Evolutionary conservation across 768 basidiomycete genomes (phyloP).

Genomic region (Pleurotus platypus): DNA sequence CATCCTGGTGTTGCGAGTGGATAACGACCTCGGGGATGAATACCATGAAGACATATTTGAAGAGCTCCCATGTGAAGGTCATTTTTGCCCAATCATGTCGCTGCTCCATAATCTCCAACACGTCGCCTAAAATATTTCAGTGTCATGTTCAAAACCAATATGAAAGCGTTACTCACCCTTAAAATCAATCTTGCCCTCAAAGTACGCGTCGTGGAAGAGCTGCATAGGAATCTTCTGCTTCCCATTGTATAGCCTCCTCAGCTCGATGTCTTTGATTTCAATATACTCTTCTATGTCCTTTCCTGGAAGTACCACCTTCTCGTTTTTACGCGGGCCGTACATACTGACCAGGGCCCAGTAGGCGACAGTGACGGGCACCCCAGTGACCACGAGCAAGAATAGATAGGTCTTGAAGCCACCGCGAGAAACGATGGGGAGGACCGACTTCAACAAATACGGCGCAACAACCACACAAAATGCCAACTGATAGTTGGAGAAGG

Average conservation of each 20-base stretch:
- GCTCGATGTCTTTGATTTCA: slow-evolving; percentile 78
- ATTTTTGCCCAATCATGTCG: slow-evolving; percentile 96
- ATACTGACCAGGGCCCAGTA: slow-evolving; percentile 91
- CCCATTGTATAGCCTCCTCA: slow-evolving; percentile 76
- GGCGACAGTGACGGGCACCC: slow-evolving; percentile 70
- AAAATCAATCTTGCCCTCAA: slow-evolving; percentile 93
- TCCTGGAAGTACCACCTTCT: slow-evolving; percentile 81
- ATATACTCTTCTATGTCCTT: slow-evolving; percentile 89
- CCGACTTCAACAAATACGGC: slow-evolving; percentile 80
- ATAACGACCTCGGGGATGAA: slow-evolving; percentile 92
- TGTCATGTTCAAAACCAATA: slow-evolving; percentile 3
- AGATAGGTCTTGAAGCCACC: slow-evolving; percentile 85
- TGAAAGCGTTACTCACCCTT: slow-evolving; percentile 58
- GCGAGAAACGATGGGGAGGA: slow-evolving; percentile 78
- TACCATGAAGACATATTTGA: slow-evolving; percentile 87
- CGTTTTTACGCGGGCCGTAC: slow-evolving; percentile 78
- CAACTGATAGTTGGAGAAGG: slow-evolving; percentile 80
- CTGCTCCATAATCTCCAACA: slow-evolving; percentile 89
- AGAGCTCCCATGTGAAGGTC: slow-evolving; percentile 84
- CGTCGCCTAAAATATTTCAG: slow-evolving; percentile 59
- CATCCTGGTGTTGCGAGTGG: slow-evolving; percentile 89
- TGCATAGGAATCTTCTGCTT: slow-evolving; percentile 97
- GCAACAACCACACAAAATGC: slow-evolving; percentile 72
- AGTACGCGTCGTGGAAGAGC: slow-evolving; percentile 95
- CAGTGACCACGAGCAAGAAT: slow-evolving; percentile 72